These are phyloP conservation scores for Naganishia antarctica DNA, from an alignment of 768 basidiomycete genomes.

Conservation along the genomic window DNA sequence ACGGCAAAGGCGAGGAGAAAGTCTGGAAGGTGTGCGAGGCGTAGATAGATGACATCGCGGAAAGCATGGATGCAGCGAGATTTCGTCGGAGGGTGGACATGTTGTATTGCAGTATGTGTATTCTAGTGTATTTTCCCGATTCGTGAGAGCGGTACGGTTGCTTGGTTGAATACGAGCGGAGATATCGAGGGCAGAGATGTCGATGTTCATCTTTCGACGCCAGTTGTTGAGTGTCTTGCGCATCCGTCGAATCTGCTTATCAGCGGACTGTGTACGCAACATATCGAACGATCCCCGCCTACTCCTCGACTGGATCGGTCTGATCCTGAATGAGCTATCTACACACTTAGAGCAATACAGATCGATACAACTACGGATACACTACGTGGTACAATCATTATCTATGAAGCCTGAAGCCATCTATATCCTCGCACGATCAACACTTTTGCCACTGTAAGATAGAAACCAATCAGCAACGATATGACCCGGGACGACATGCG, in stretches of 20 bases:
- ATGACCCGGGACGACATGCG: not conserved
- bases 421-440: conserved; percentile 1
- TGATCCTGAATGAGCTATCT: too few relatives aligned
- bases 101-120: conserved; percentile 14
- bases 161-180: too few relatives aligned
- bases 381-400: conserved; percentile 14
- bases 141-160: too few relatives aligned
- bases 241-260: too few relatives aligned
- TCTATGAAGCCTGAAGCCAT: not conserved
- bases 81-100: not conserved
- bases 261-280: too few relatives aligned
- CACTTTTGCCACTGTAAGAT: conserved; percentile 21
- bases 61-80: too few relatives aligned
- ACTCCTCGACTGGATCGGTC: not conserved
- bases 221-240: too few relatives aligned
- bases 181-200: too few relatives aligned
- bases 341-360: too few relatives aligned
- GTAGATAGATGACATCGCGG: conserved; percentile 26
- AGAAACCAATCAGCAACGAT: not conserved
- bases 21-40: conserved; percentile 35
- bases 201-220: too few relatives aligned
- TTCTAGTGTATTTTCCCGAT: conserved; percentile 13
- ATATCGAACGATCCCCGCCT: not conserved
- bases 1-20: conserved; percentile 31
- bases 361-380: conserved; percentile 6